Evolutionary conservation across 768 basidiomycete species (phyloP).

Genomic region (Pleurotus salmoneostramineus): DNA sequence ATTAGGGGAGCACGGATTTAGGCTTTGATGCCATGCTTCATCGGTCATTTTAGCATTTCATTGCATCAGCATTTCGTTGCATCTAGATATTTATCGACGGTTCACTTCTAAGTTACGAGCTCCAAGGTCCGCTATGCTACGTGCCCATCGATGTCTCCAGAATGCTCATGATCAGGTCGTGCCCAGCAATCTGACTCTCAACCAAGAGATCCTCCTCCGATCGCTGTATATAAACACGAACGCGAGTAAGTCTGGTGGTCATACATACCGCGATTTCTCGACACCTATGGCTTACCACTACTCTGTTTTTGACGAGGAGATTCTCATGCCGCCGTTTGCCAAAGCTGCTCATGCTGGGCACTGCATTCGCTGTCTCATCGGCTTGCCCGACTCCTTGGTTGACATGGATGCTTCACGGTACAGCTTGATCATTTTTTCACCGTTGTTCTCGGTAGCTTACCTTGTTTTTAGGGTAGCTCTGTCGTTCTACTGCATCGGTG

Average conservation of each 20-base stretch:
- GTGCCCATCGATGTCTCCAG: not conserved
- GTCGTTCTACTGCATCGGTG: conserved; percentile 85
- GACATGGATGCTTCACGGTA: conserved; percentile 75
- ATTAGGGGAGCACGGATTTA: not conserved
- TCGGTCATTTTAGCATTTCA: too few species aligned
- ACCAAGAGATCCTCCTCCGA: too few species aligned
- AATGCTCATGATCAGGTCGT: too few species aligned
- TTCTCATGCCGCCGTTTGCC: conserved; percentile 10
- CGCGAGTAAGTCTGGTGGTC: not conserved
- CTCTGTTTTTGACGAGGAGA: not conserved
- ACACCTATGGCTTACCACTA: not conserved
- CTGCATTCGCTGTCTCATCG: conserved; percentile 63
- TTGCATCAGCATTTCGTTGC: too few species aligned
- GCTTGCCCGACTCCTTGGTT: conserved; percentile 65
- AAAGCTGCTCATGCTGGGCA: conserved; percentile 56
- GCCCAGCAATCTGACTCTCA: too few species aligned
- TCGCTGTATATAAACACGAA: not conserved
- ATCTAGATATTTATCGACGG: too few species aligned
- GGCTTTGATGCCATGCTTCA: not conserved
- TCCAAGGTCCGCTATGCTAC: not conserved
- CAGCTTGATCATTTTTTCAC: not conserved
- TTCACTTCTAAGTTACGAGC: too few species aligned
- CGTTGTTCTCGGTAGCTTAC: not conserved
- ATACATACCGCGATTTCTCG: not conserved
- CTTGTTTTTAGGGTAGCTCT: conserved; percentile 62